Evolutionary conservation across 169 alveolate species (phyloP).

Genomic region (Toxoplasma gondii): DNA sequence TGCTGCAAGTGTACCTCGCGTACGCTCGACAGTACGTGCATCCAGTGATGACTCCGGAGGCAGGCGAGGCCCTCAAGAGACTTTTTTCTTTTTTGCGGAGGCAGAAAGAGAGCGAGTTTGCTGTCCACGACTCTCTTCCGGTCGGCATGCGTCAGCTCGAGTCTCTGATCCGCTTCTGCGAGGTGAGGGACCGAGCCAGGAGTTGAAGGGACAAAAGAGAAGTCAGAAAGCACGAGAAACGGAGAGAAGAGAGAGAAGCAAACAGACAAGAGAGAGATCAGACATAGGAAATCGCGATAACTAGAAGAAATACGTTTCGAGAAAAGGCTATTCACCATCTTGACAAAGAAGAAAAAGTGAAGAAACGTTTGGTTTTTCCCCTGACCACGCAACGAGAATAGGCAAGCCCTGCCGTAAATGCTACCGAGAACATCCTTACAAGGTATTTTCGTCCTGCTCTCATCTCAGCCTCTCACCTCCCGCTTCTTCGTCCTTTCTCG

Average conservation of each 20-base stretch:
- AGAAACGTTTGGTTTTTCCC: too few relatives aligned
- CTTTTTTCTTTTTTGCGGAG: background rate
- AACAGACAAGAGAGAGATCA: too few relatives aligned
- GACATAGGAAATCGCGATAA: too few relatives aligned
- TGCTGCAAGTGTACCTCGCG: conserved; percentile 19
- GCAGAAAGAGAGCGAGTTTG: conserved; percentile 7
- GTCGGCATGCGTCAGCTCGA: conserved; percentile 54
- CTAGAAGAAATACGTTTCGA: too few relatives aligned
- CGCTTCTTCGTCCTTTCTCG: too few relatives aligned
- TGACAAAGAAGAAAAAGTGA: too few relatives aligned
- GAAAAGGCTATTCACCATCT: too few relatives aligned
- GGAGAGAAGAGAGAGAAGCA: background rate
- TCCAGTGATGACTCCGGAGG: conserved; percentile 34
- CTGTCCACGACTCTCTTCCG: background rate
- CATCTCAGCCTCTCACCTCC: too few relatives aligned
- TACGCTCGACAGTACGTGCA: conserved; percentile 50
- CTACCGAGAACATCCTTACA: too few relatives aligned
- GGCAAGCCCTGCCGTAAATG: too few relatives aligned
- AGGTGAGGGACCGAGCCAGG: background rate
- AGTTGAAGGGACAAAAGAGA: background rate
- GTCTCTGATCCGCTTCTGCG: conserved; percentile 33
- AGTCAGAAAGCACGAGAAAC: background rate
- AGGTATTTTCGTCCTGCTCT: too few relatives aligned
- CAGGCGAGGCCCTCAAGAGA: conserved; percentile 27
- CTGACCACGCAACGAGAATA: too few relatives aligned